phyloP scores from a whole-genome alignment of 1,284 basidiomycete genomes.

The Ganoderma resinaceum region DNA sequence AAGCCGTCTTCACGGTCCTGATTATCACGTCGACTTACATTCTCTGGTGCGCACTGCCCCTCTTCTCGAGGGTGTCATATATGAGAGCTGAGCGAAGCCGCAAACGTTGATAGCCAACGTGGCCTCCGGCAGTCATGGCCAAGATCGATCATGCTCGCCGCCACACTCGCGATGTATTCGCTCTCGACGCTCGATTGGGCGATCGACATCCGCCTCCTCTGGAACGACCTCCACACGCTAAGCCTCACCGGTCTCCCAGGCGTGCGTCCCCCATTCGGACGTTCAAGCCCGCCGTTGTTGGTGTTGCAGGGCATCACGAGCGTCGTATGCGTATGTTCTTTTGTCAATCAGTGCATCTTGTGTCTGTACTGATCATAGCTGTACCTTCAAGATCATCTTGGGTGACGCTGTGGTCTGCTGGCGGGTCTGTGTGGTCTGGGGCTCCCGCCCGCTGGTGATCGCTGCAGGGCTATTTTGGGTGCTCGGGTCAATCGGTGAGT shows the following conservation, averaged over 20 bases:
- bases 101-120: slow-evolving; percentile 11
- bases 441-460: neutral
- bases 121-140: slow-evolving; percentile 15
- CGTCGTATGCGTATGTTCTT: slow-evolving; percentile 15
- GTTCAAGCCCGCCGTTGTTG: slow-evolving; percentile 11
- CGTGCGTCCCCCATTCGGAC: slow-evolving; percentile 1
- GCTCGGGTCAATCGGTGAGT: slow-evolving; percentile 20
- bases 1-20: slow-evolving; percentile 22
- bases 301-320: slow-evolving; percentile 19
- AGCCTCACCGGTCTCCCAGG: slow-evolving; percentile 5
- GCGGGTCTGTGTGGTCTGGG: slow-evolving; percentile 20
- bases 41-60: slow-evolving; percentile 4
- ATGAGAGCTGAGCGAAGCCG: neutral
- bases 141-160: slow-evolving; percentile 12
- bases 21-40: slow-evolving; percentile 14
- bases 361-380: neutral
- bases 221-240: slow-evolving; percentile 15
- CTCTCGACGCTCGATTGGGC: slow-evolving; percentile 23
- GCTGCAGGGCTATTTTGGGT: slow-evolving; percentile 16
- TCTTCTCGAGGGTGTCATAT: neutral
- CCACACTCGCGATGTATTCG: slow-evolving; percentile 19
- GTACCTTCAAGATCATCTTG: slow-evolving; percentile 10
- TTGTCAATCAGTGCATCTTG: too few species aligned
- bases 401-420: slow-evolving; percentile 22
- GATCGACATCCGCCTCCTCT: slow-evolving; percentile 18